phyloP scores from a whole-genome alignment of 148 eudicot genomes.

The Tetragonia tetragonoides region DNA sequence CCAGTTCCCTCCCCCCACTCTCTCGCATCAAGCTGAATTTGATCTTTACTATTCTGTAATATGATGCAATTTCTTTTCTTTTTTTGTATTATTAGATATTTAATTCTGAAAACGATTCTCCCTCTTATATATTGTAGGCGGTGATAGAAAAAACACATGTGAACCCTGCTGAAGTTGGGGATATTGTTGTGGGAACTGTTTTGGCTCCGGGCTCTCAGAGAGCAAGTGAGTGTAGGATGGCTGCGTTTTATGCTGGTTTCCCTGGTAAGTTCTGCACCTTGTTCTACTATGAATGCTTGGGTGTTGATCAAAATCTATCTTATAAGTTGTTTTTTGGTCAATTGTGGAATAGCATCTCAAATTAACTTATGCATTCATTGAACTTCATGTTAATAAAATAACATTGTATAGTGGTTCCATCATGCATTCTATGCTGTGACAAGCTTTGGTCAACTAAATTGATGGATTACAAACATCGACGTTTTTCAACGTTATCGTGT shows the following conservation, averaged over 20 bases:
- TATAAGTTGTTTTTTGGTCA: not conserved
- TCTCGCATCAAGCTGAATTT: not conserved
- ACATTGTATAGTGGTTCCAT: not conserved
- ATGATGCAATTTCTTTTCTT: not conserved
- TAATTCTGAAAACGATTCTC: not conserved
- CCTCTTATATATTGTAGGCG: slow-evolving; percentile 43
- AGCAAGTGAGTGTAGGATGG: slow-evolving; percentile 96
- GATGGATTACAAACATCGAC: not conserved
- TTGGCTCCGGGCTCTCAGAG: slow-evolving; percentile 90
- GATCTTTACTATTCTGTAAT: not conserved
- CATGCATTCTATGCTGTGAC: not conserved
- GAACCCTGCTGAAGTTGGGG: slow-evolving; percentile 94
- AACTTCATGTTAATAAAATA: not conserved
- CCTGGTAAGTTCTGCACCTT: slow-evolving; percentile 53
- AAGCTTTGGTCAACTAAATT: not conserved
- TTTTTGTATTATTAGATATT: not conserved
- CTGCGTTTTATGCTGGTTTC: slow-evolving; percentile 95
- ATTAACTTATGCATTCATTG: not conserved
- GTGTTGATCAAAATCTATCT: not conserved
- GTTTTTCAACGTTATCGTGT: not conserved
- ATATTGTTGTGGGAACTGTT: slow-evolving; percentile 92
- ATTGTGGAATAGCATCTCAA: not conserved
- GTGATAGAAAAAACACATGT: slow-evolving; percentile 88
- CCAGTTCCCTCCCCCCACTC: too few species aligned
- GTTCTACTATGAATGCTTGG: slow-evolving; percentile 7